These are phyloP conservation scores for Fraxinus greggii DNA, from an alignment of 305 asterid species.

Conservation along the genomic window DNA sequence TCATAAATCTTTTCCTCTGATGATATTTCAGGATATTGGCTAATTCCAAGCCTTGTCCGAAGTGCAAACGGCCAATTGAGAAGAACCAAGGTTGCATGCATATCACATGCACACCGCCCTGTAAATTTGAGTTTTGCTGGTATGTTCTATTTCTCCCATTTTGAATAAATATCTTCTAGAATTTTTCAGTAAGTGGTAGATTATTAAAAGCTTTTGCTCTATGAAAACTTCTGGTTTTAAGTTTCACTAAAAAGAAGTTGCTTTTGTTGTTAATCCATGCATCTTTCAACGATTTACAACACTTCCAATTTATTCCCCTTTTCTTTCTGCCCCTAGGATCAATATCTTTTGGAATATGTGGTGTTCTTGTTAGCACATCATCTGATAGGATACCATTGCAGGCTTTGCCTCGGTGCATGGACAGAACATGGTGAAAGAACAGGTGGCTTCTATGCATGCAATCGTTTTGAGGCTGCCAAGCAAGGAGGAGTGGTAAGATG, in stretches of 20 bases:
- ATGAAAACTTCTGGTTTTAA: not conserved
- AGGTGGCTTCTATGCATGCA: conserved; percentile 87
- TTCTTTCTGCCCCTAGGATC: conserved; percentile 22
- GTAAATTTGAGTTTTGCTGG: conserved; percentile 98
- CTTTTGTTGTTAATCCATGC: conserved; percentile 1
- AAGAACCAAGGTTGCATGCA: conserved; percentile 98
- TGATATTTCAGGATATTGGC: conserved; percentile 76
- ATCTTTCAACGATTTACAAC: conserved; percentile 11
- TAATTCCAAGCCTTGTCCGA: conserved; percentile 92
- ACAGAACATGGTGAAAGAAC: conserved; percentile 82
- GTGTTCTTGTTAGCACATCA: conserved; percentile 24
- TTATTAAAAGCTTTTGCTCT: conserved; percentile 21
- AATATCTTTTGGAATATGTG: conserved; percentile 15
- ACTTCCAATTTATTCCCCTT: conserved; percentile 4
- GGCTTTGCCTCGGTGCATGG: conserved; percentile 94
- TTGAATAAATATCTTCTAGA: not conserved
- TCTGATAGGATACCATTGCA: conserved; percentile 43
- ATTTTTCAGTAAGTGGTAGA: not conserved
- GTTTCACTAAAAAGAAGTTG: not conserved
- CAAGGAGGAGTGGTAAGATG: conserved; percentile 79
- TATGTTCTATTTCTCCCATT: conserved; percentile 34
- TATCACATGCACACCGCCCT: conserved; percentile 90
- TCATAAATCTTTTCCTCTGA: conserved; percentile 20
- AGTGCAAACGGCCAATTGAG: conserved; percentile 95
- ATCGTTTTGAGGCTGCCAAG: conserved; percentile 73